These are phyloP conservation scores for Aspergillus steynii DNA, from an alignment of 495 filamentous ascomycete genomes.

Conservation along the genomic window DNA sequence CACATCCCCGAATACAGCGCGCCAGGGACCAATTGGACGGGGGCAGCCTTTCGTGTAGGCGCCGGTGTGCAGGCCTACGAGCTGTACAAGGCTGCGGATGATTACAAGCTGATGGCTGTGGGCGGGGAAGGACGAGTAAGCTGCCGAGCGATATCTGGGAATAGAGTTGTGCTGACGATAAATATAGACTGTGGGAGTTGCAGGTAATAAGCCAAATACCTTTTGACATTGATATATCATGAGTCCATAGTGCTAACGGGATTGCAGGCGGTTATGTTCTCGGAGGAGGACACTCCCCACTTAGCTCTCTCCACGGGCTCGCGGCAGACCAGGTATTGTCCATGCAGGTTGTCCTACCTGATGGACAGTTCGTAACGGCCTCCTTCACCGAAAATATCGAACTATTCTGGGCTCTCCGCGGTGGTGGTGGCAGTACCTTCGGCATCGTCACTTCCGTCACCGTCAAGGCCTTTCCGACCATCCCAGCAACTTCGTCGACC, in stretches of 20 bases:
- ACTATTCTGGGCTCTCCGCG: conserved; percentile 58
- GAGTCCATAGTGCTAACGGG: not conserved
- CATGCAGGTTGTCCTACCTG: conserved; percentile 54
- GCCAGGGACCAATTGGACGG: conserved; percentile 34
- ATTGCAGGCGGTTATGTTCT: conserved; percentile 39
- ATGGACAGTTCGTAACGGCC: conserved; percentile 53
- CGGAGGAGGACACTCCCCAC: conserved; percentile 42
- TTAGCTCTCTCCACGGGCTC: conserved; percentile 26
- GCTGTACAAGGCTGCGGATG: conserved; percentile 47
- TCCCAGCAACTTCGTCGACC: conserved; percentile 38
- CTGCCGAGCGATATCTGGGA: not conserved
- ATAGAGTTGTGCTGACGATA: not conserved
- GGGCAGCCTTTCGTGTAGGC: conserved; percentile 56
- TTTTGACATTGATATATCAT: not conserved
- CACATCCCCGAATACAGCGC: conserved; percentile 34
- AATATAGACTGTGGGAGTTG: conserved; percentile 35
- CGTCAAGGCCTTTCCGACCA: conserved; percentile 45
- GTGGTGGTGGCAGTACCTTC: conserved; percentile 43
- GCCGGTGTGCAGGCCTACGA: conserved; percentile 57
- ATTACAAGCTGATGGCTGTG: conserved; percentile 49
- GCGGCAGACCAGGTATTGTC: conserved; percentile 46
- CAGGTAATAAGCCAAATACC: not conserved
- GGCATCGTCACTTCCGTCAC: conserved; percentile 54
- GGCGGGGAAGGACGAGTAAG: conserved; percentile 52
- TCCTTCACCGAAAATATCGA: conserved; percentile 52